Evolutionary conservation across 768 basidiomycete genomes (phyloP).

Genomic region (Russula sp.): DNA sequence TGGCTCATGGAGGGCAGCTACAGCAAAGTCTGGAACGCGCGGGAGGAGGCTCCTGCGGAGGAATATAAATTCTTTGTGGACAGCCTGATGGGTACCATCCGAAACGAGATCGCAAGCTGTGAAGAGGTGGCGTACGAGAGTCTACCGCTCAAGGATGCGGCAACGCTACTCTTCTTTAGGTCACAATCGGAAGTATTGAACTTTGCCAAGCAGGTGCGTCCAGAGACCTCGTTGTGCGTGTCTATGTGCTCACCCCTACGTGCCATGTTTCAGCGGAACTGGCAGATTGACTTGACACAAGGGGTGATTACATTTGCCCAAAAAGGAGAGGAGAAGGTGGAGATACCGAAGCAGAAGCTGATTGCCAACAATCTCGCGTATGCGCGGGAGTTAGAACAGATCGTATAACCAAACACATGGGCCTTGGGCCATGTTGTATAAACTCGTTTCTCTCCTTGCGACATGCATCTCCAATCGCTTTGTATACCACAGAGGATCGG

Average conservation of each 20-base stretch:
- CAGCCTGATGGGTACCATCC: constrained; percentile 87
- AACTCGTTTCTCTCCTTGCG: constrained; percentile 24
- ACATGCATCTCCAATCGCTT: background rate
- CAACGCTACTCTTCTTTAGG: constrained; percentile 86
- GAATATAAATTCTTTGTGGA: constrained; percentile 95
- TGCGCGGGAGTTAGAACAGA: constrained; percentile 85
- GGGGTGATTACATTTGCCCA: constrained; percentile 70
- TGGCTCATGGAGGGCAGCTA: constrained; percentile 99
- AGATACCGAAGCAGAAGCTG: constrained; percentile 80
- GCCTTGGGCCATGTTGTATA: constrained; percentile 4
- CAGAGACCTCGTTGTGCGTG: background rate
- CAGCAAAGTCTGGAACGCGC: constrained; percentile 94
- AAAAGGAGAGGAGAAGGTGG: constrained; percentile 74
- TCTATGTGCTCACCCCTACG: background rate
- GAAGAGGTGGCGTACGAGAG: constrained; percentile 92
- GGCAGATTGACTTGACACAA: constrained; percentile 70
- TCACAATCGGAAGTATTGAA: constrained; percentile 67
- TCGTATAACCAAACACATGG: constrained; percentile 46
- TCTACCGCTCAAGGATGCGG: constrained; percentile 83
- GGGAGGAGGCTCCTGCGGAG: constrained; percentile 85
- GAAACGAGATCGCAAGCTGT: constrained; percentile 95
- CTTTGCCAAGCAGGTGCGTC: constrained; percentile 73
- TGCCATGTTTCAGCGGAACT: constrained; percentile 53
- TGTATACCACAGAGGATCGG: background rate
- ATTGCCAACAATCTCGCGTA: constrained; percentile 72